Evolutionary conservation across 257 asterid species (phyloP), one percentile per base, ranked within the genome.

Genomic region (Voacanga thouarsii): DNA sequence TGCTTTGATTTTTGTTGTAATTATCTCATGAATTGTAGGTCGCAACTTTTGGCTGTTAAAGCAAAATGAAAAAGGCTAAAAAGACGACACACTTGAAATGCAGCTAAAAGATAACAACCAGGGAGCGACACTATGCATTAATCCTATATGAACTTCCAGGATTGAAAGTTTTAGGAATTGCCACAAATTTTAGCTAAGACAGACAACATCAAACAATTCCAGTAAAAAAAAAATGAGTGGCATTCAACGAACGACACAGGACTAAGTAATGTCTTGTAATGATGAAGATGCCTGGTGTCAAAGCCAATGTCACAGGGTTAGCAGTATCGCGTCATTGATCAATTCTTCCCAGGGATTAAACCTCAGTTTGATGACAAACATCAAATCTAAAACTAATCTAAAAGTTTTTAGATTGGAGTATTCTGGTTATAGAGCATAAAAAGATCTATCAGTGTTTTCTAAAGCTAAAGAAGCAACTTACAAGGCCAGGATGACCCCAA

Each of bases 21-120:
- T 96, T 65, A 93, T 89, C 73, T 92, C 99, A 83, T 91, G 98
- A 83, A 93, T 81, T 57, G 99, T 93, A 77, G 98, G 93, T 72
- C 99, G 92, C 82, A 96, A 82, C 82, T 96, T 93, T 86, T 96
- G 97, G 84, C 99, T 96, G 89, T 85, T 75, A 76, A 75, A 78
- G 53, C 50, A 69, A 59, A 71, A 72, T 28, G 5, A 11, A 9
- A 61, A 72, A 50, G 61, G 70, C 10, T 59, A 72, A 72, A 56
- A 50, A 78, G 21, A 72, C 60, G 59, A 14, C 49, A 39, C 1
- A 67, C 73, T 19, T 19, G 30, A 68, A 41, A 68, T 41, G 77
- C 39, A 49, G 33, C 53, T 21, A 23, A 43, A 44, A 78, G 50
- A 72, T 63, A 68, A 77, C 79, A 66, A 28, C 68, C 50, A 41